Percentiles rank a stretch among this genome's conserved stretches.
phyloP scores from a whole-genome alignment of 805 yeast genomes.

The Candida railenensis region DNA sequence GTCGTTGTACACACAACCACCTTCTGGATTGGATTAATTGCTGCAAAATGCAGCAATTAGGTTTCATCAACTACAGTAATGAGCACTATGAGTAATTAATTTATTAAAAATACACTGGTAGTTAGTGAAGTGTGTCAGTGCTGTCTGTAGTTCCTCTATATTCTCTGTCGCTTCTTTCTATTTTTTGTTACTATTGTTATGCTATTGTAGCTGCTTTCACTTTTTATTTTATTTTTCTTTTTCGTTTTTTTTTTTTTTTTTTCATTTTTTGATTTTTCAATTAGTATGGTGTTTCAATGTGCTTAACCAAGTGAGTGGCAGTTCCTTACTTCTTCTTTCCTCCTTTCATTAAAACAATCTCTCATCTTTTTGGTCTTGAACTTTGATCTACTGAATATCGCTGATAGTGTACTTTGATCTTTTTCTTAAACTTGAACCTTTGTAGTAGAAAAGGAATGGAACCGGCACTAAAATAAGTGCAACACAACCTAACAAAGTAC shows the following conservation, averaged over 20 bases:
- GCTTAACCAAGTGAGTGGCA: no score
- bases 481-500: slow-evolving; percentile 51
- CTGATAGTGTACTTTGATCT: slow-evolving; percentile 5
- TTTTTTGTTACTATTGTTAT: neutral
- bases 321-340: no score
- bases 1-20: no score
- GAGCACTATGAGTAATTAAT: no score
- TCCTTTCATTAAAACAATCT: no score
- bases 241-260: slow-evolving; percentile 1
- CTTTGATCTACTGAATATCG: no score
- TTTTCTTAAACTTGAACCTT: slow-evolving; percentile 29
- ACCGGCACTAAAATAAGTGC: slow-evolving; percentile 49
- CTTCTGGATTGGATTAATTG: no score
- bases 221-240: neutral
- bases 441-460: slow-evolving; percentile 47
- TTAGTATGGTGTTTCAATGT: no score
- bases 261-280: neutral
- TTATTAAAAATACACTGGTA: no score
- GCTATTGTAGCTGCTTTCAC: neutral
- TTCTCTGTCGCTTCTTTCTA: neutral
- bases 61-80: no score
- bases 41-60: no score
- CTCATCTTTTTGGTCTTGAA: no score
- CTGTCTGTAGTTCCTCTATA: neutral
- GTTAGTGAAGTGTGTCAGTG: neutral